Base-by-base conservation (phyloP, 2,329 filamentous ascomycete genomes). In the Epichloe hybrida region DNA sequence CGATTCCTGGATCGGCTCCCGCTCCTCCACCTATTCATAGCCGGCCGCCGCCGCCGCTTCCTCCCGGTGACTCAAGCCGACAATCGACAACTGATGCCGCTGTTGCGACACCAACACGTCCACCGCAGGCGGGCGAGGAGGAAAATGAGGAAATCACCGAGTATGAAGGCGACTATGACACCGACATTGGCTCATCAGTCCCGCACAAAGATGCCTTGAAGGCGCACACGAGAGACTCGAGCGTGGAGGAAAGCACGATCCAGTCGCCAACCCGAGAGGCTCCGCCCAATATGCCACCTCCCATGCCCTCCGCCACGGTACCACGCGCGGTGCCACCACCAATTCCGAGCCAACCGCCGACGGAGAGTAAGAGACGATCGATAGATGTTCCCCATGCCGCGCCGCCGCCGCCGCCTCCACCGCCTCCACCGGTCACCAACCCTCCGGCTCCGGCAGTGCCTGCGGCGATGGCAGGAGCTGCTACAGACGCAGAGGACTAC, bases 111-210 rank as follows among this genome's bases (percentile, higher is more conserved):
- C 69, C 75, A 23, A 58, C 68, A 50, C 62, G 74, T 54, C 67
- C 67, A 11, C 58, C 61, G 9, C 66, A 69, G 52, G 71, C 71
- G 54, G 76, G 70, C 23, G 83, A 85, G 35, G 81, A 81, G 35
- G 83, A 84, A 13, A 83, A 81, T 27, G 88, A 86, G 53, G 89
- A 94, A 61, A 77, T 88, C 36, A 94, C 88, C 0, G 91, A 96
- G 62, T 97, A 97, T 62, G 93, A 98, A 63, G 93, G 91, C 6
- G 93, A 97, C 62, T 97, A 97, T 64, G 93, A 97, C 59, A 97
- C 93, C 6, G 93, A 97, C 64, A 97, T 97, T 62, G 90, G 86
- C 2, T 88, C 90, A n/a, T 84, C 88, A 9, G 88, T 81, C n/a
- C 88, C 86, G 51, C 88, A 95, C 66, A 96, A 95, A 67, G 91